Conservation (phyloP, 2,329 filamentous ascomycete genomes). For the Pyricularia grisea region DNA sequence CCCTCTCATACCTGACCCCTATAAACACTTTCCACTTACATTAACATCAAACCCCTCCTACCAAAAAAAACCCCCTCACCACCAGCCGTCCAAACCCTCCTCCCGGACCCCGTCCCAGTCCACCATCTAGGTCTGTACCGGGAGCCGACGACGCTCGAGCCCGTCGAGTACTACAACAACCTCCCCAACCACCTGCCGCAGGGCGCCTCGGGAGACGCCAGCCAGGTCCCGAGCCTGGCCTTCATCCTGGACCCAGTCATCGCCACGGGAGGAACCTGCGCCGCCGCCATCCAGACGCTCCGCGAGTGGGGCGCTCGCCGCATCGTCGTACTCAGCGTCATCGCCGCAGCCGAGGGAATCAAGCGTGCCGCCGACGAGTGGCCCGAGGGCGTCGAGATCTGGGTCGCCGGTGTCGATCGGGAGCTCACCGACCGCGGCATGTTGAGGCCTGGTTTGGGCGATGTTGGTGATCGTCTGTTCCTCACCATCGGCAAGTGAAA, state of each 20-base stretch:
- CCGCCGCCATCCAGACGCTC: conserved; percentile 81
- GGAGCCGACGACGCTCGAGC: conserved; percentile 75
- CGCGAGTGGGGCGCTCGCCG: conserved; percentile 84
- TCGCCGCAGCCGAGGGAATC: conserved; percentile 67
- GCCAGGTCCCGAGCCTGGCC: conserved; percentile 46
- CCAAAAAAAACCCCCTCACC: too few relatives aligned
- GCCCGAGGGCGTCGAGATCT: conserved; percentile 69
- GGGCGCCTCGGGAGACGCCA: conserved; percentile 24
- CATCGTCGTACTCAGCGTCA: conserved; percentile 66
- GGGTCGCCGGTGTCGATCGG: conserved; percentile 71
- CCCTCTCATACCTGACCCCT: conserved; percentile 1
- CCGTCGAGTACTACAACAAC: conserved; percentile 98
- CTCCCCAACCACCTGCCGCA: conserved; percentile 60
- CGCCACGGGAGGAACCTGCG: conserved; percentile 83
- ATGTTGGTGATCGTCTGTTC: conserved; percentile 85
- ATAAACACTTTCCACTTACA: conserved; percentile 7
- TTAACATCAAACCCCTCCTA: background rate
- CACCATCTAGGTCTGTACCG: conserved; percentile 95
- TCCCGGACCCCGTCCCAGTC: conserved; percentile 70
- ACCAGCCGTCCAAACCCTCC: conserved; percentile 67
- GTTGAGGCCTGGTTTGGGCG: conserved; percentile 83
- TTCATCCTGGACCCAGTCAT: conserved; percentile 89
- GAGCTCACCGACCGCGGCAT: conserved; percentile 71
- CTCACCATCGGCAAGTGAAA: conserved; percentile 73
- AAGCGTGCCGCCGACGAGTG: conserved; percentile 64